Base-by-base conservation (phyloP, 306 rosid genomes). In the Prinsepia uniflora region DNA sequence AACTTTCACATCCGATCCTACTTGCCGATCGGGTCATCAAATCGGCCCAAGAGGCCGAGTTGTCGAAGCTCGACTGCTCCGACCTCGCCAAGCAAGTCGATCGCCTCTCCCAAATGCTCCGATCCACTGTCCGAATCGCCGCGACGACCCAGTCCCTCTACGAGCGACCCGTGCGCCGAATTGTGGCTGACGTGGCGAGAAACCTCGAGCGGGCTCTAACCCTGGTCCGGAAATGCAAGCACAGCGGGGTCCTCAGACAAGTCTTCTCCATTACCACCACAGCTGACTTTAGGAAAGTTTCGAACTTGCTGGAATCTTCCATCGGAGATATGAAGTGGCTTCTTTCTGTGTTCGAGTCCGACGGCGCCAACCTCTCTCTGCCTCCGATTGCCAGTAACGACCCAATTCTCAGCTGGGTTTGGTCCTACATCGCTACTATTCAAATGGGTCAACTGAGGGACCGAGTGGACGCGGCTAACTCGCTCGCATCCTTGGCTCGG, bases 371-470 rank as follows among this genome's bases (percentile, higher is more conserved):
- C 45, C 68, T 93, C 7, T 79, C 93, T 0, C 82, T 93, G 3
- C 93, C 96, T 0, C 96, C 93, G 3, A 93, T 93, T 15, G 93
- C 91, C 6, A 86, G 90, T 68, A 88, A 84, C 63, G 93, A 90
- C 75, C 96, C 96, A 0, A 93, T 87, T 8, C 80, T 93, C 6
- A 88, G 96, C 0, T 90, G 96, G 92, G 96, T 93, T 1, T 90
- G 98, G 98, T 80, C 90, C 40, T 68, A 30, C 66, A 84, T 76
- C 24, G 84, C 91, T 30, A 77, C 91, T 1, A 79, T 90, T 15
- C 98, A 90, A 57, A 79, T 90, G 88, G 97, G 98, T 24, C 86
- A 82, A 71, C 75, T 86, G 19, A 88, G 64, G 63, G 89, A 86
- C 24, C 90, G 94, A 0, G 83, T 83, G 20, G 98, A 93, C 0